Evolutionary conservation across 208 protist species (phyloP), one percentile per base, ranked within the genome.

Genomic region (Acanthamoeba royreba): DNA sequence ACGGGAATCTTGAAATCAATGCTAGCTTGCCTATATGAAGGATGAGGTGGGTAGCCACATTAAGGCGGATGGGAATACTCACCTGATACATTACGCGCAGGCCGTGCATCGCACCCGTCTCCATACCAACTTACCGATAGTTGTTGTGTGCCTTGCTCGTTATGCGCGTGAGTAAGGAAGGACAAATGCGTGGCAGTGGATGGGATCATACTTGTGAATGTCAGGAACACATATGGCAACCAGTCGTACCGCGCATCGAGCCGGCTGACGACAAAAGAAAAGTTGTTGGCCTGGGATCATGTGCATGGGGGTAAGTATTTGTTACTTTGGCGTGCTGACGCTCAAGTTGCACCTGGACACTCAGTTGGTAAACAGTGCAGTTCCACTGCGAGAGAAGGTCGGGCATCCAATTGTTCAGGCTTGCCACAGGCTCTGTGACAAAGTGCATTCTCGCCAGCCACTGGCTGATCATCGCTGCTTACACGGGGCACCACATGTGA

Each of bases 201-300:
- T 4, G 9, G 63, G 22, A 5, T 5, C 63, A 8, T 46, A 81
- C 69, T 81, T 25, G 33, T 28, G 19, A 81, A 81, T 1, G 69
- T 81, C 25, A 81, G 40, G 38, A 81, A 81, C 11, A 47, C 69
- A 19, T 88, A 88, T 31, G 81, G 81, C 4, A 88, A 47, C 81
- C 81, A 88, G 22, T 88, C 81, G 52, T 88, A 88, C 61, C 81
- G 17, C 17, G 45, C 81, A 22, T 88, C 81, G 19, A 88, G 81
- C 81, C 81, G 25, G n/a, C 25, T 61, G 31, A 46, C 35, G 4
- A n/a, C 17, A 47, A 88, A 88, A 5, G 17, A 3, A 22, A 88
- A 88, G 49, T 61, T 28, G 31, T 66, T 88, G 33, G 61, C 81
- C 81, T 66, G 52, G 3, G 81, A 2, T 49, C 8, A 19, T n/a